phyloP scores from a whole-genome alignment of 306 rosid genomes.

The Trifolium dubium region DNA sequence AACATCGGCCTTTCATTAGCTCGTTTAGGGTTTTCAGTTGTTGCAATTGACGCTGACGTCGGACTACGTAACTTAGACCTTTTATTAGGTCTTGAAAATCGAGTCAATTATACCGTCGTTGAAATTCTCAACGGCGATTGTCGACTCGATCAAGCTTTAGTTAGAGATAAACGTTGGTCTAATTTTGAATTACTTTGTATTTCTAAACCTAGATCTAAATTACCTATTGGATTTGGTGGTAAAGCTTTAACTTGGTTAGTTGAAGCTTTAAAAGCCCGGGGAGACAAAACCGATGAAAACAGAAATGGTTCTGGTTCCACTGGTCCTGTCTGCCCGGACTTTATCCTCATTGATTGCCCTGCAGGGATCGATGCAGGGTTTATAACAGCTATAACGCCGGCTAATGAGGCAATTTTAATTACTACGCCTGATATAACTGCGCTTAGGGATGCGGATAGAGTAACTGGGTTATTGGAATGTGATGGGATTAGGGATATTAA shows the following conservation, averaged over 20 bases:
- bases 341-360: slow-evolving; percentile 88
- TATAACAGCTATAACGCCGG: slow-evolving; percentile 95
- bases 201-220: slow-evolving; percentile 86
- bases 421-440: slow-evolving; percentile 93
- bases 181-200: slow-evolving; percentile 93
- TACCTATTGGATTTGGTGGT: slow-evolving; percentile 91
- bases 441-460: slow-evolving; percentile 91
- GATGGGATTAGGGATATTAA: slow-evolving; percentile 95
- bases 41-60: slow-evolving; percentile 94
- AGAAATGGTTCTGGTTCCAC: background rate
- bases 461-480: slow-evolving; percentile 86
- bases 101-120: slow-evolving; percentile 89
- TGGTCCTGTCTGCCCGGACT: slow-evolving; percentile 65
- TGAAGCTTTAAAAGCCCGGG: slow-evolving; percentile 77
- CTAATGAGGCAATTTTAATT: slow-evolving; percentile 86
- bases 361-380: slow-evolving; percentile 98
- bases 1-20: slow-evolving; percentile 95
- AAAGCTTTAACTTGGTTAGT: slow-evolving; percentile 93
- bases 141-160: slow-evolving; percentile 91
- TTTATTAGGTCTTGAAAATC: slow-evolving; percentile 91
- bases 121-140: slow-evolving; percentile 98
- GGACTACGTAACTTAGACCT: slow-evolving; percentile 99
- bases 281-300: slow-evolving; percentile 14
- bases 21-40: slow-evolving; percentile 91
- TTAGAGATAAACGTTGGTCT: slow-evolving; percentile 95